These are phyloP conservation scores for Nitzschia inconspicua DNA, from an alignment of 108 stramenopile species.

Conservation along the genomic window DNA sequence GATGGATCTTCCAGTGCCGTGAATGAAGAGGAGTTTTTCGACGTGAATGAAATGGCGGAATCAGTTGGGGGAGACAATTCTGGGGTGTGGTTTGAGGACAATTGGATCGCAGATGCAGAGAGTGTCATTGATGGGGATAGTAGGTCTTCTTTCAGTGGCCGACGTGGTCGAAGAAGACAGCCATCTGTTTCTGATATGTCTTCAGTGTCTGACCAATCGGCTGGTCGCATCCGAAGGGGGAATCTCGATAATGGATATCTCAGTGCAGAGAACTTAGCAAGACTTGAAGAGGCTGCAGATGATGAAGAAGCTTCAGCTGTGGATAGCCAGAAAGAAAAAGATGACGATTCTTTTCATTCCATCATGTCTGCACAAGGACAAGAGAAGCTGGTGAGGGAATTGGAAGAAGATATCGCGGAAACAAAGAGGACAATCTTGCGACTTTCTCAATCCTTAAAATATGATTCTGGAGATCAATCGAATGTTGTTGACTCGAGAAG, in stretches of 20 bases:
- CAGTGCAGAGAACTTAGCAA: constrained; percentile 62
- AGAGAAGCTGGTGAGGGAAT: constrained; percentile 24
- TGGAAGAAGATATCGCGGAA: constrained; percentile 29
- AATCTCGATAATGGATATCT: constrained; percentile 33
- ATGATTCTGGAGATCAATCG: not conserved
- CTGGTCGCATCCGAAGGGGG: constrained; percentile 3
- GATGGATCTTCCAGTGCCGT: constrained; percentile 13
- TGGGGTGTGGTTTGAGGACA: constrained; percentile 43
- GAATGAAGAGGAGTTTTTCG: constrained; percentile 61
- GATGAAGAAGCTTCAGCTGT: constrained; percentile 35
- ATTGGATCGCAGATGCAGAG: constrained; percentile 45
- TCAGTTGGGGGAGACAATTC: constrained; percentile 31
- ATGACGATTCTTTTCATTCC: constrained; percentile 64
- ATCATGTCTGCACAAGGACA: constrained; percentile 48
- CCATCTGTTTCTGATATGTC: constrained; percentile 58
- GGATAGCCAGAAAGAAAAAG: constrained; percentile 31
- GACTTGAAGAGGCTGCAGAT: constrained; percentile 38
- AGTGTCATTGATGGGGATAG: constrained; percentile 33
- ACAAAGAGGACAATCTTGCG: constrained; percentile 22
- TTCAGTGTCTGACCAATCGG: constrained; percentile 37
- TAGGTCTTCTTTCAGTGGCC: constrained; percentile 4
- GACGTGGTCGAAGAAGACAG: constrained; percentile 14
- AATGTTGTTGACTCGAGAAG: not conserved
- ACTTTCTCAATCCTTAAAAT: constrained; percentile 5
- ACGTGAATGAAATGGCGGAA: constrained; percentile 39